Evolutionary conservation across 208 protist genomes (phyloP), one percentile per base, ranked within the genome.

Genomic region (Leishmania braziliensis): DNA sequence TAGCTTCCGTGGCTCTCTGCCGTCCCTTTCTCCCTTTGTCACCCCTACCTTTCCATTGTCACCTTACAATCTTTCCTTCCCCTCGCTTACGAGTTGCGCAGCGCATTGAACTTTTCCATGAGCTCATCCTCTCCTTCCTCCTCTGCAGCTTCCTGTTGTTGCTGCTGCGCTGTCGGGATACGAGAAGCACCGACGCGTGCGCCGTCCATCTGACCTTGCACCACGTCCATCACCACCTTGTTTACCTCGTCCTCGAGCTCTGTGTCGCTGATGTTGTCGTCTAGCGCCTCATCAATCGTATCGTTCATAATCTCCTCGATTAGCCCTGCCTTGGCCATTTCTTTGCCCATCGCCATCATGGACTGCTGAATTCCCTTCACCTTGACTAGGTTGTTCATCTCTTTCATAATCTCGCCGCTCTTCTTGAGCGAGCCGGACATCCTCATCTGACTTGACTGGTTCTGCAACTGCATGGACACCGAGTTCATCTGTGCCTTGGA

Each of bases 261-360:
- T 18, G 86, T 88, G 75, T 98, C 93, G 69, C 89, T 94, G 79
- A 98, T 93, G 78, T 93, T 93, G 26, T 95, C 91, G 53, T 95
- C 94, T 14, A 98, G 81, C 10, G 88, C 93, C 73, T 87, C 80
- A 80, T 98, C 96, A 48, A 98, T 86, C 14, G 92, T 91, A 84
- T 98, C 96, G 71, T 93, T 94, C 84, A 97, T 93, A 86, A 96
- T 97, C 78, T 96, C 93, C 71, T 98, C 94, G 71, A 98, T 96
- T 12, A 98, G 63, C 6, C 96, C 96, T n/a, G 93, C 90, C 82
- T 97, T 97, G 62, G 85, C 86, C 93, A 98, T 98, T 78, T 97
- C 96, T 74, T 89, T 93, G 73, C 91, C 87, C 86, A 98, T 90
- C 26, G 71, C 84, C 86, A 85, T 85, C 93, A 98, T 98, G 39